Percentiles rank a stretch among this genome's conserved stretches.
These are phyloP conservation scores for Anaeromyces robustus DNA, from an alignment of 192 early-diverging fungal species.

Conservation along the genomic window DNA sequence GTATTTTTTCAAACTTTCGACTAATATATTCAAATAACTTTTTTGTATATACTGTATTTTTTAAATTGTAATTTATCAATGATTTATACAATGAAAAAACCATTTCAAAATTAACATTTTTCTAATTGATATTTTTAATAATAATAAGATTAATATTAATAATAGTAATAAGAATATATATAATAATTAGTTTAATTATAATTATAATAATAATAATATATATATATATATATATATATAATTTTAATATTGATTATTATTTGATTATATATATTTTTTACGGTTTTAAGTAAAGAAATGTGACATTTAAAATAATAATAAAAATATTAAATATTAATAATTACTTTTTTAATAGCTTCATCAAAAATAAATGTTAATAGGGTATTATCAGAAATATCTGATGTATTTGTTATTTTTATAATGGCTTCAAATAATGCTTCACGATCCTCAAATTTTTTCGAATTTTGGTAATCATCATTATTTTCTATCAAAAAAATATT, in stretches of 20 bases:
- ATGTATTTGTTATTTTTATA: not conserved
- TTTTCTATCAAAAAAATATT: not conserved
- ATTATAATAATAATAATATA: too few relatives aligned
- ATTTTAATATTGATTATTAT: too few relatives aligned
- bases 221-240: too few relatives aligned
- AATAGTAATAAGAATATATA: too few relatives aligned
- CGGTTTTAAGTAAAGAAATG: too few relatives aligned
- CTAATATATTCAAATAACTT: not conserved
- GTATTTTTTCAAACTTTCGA: not conserved
- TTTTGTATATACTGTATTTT: not conserved
- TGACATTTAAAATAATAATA: too few relatives aligned
- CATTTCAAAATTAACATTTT: not conserved
- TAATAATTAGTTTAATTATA: too few relatives aligned
- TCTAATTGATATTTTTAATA: not conserved
- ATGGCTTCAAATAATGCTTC: not conserved
- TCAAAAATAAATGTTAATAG: not conserved
- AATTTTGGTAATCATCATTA: not conserved
- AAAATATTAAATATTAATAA: too few relatives aligned
- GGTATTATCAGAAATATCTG: not conserved
- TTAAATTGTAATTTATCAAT: not conserved
- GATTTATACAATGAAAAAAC: not conserved
- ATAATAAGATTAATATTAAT: too few relatives aligned
- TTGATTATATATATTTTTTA: too few relatives aligned
- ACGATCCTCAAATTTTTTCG: not conserved
- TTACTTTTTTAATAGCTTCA: not conserved